phyloP scores from a whole-genome alignment of 129 eudicot genomes.

The Lactuca sativa region DNA sequence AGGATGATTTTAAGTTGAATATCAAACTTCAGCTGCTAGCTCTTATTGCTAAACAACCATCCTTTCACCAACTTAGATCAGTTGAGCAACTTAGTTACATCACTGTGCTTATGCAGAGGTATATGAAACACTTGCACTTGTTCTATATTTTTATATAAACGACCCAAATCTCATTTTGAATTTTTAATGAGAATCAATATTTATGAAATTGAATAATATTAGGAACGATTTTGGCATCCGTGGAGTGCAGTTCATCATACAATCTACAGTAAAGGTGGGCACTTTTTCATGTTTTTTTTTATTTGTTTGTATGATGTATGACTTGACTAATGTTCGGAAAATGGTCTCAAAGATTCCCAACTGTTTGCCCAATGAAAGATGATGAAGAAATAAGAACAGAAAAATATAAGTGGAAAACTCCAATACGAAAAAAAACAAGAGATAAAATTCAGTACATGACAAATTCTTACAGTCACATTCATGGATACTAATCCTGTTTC shows the following conservation, averaged over 20 bases:
- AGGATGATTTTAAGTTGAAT: slow-evolving; percentile 73
- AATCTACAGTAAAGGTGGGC: slow-evolving; percentile 79
- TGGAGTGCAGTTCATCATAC: slow-evolving; percentile 85
- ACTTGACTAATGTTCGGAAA: no score
- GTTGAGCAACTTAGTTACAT: slow-evolving; percentile 99
- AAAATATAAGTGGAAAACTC: no score
- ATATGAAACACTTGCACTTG: no score
- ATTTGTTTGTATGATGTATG: background rate
- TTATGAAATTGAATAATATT: slow-evolving; percentile 3
- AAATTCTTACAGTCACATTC: no score
- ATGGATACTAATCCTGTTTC: background rate
- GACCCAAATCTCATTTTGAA: slow-evolving; percentile 4
- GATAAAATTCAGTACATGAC: no score
- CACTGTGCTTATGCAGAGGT: no score
- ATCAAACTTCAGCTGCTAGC: slow-evolving; percentile 87
- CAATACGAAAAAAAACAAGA: no score
- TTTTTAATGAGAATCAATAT: background rate
- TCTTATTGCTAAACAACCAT: slow-evolving; percentile 89
- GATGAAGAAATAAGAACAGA: no score
- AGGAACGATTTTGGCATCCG: slow-evolving; percentile 88
- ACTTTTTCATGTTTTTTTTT: slow-evolving; percentile 9
- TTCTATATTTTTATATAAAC: no score
- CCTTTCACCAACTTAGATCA: slow-evolving; percentile 95
- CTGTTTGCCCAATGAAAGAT: no score
- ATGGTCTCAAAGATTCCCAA: no score